Evolutionary conservation across 306 rosid species (phyloP).

Genomic region (Pterocarpus macrocarpus): DNA sequence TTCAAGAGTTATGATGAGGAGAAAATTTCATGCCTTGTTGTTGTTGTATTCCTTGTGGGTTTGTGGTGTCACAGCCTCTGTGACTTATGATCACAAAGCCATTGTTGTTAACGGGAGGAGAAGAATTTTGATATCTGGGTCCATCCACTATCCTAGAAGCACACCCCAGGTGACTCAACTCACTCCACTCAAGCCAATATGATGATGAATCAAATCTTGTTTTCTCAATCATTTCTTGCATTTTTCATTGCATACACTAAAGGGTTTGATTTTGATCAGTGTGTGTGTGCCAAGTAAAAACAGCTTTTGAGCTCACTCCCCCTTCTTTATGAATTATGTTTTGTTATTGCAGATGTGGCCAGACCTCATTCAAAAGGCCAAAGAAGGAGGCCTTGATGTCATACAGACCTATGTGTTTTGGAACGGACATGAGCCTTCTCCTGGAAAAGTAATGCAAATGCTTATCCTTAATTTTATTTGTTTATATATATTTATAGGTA

Average conservation of each 20-base stretch:
- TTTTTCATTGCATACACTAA: no score
- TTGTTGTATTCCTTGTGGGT: constrained; percentile 41
- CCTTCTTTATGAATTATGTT: not conserved
- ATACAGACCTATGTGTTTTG: constrained; percentile 94
- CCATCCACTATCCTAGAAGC: constrained; percentile 90
- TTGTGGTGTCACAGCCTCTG: constrained; percentile 69
- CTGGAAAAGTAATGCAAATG: constrained; percentile 53
- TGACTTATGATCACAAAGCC: constrained; percentile 72
- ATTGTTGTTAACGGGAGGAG: constrained; percentile 69
- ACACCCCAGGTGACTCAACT: constrained; percentile 66
- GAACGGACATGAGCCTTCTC: constrained; percentile 91
- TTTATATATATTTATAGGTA: not conserved
- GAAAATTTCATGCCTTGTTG: constrained; percentile 23
- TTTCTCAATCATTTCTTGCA: not conserved
- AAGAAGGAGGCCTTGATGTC: constrained; percentile 85
- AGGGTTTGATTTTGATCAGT: no score
- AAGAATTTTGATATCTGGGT: constrained; percentile 84
- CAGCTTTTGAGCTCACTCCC: no score
- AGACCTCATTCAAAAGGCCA: constrained; percentile 77
- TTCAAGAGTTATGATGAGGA: constrained; percentile 43
- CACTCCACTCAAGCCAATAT: no score
- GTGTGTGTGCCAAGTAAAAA: no score
- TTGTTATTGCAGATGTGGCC: constrained; percentile 83
- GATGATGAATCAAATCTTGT: no score
- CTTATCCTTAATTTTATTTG: not conserved